A percentile compares a stretch with the other conserved stretches of the same genome.
Conservation (phyloP, 805 yeast genomes). For the Candida cerambycidarum region DNA sequence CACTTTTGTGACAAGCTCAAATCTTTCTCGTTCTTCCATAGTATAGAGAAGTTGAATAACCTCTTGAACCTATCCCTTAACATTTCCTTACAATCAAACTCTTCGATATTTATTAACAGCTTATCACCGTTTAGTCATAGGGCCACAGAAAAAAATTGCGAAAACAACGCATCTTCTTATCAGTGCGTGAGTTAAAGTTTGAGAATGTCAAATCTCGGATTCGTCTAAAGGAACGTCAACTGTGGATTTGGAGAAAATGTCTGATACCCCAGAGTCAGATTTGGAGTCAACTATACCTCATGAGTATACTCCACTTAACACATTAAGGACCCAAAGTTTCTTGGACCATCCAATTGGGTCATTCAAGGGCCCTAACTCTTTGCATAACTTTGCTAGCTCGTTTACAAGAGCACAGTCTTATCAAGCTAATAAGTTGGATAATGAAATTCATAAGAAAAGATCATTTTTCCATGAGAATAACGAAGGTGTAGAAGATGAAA, state of each 20-base stretch:
- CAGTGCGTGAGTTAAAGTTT: not conserved
- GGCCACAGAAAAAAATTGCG: conserved; percentile 4
- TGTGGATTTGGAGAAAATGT: conserved; percentile 3
- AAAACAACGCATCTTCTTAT: not conserved
- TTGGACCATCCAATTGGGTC: conserved; percentile 49
- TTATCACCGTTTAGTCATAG: conserved; percentile 3
- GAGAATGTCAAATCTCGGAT: not conserved
- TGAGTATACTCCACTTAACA: conserved; percentile 19
- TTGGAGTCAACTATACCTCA: conserved; percentile 21
- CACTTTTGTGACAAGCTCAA: conserved; percentile 45
- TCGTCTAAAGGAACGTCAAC: not conserved
- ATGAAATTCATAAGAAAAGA: conserved; percentile 56
- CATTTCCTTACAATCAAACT: not conserved
- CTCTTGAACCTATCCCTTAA: not conserved
- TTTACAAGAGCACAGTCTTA: conserved; percentile 75
- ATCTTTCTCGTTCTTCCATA: conserved; percentile 13
- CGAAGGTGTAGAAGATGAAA: conserved; percentile 46
- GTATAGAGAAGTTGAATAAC: not conserved
- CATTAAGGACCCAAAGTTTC: conserved; percentile 20
- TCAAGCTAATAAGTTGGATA: conserved; percentile 48
- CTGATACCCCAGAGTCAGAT: conserved; percentile 5
- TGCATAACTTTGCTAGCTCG: conserved; percentile 78
- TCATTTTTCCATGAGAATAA: conserved; percentile 49
- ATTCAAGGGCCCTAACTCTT: conserved; percentile 63
- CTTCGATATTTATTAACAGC: too few species aligned